Evolutionary conservation across 495 filamentous ascomycete species (phyloP).

Genomic region (Copromyces sp.): DNA sequence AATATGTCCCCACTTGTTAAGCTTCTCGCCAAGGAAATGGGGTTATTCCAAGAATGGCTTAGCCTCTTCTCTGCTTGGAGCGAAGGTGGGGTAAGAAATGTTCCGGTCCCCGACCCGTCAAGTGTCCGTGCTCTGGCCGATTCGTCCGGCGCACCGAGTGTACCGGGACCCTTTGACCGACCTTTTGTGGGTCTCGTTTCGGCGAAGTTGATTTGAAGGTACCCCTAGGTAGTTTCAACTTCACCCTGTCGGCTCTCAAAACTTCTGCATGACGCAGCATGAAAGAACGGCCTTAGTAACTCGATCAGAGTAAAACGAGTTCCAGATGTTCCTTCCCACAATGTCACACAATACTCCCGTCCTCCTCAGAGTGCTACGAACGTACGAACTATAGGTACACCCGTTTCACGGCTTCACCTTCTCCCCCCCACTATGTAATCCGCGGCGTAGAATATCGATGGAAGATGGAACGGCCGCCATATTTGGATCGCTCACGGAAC

Average conservation of each 20-base stretch:
- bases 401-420: neutral
- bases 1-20: neutral
- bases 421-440: neutral
- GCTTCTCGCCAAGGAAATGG: neutral
- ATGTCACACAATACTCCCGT: neutral
- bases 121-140: neutral
- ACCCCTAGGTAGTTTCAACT: neutral
- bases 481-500: neutral
- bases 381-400: neutral
- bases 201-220: neutral
- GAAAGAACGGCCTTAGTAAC: neutral
- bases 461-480: neutral
- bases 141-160: neutral
- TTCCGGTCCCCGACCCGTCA: neutral
- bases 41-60: neutral
- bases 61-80: neutral
- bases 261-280: neutral
- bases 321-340: neutral
- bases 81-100: neutral
- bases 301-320: neutral
- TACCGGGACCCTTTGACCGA: neutral
- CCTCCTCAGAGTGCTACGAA: neutral
- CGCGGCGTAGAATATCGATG: neutral
- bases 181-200: neutral
- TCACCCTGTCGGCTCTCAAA: neutral